phyloP scores from a whole-genome alignment of 2,329 filamentous ascomycete genomes.

The Arthrobotrys megalospora region DNA sequence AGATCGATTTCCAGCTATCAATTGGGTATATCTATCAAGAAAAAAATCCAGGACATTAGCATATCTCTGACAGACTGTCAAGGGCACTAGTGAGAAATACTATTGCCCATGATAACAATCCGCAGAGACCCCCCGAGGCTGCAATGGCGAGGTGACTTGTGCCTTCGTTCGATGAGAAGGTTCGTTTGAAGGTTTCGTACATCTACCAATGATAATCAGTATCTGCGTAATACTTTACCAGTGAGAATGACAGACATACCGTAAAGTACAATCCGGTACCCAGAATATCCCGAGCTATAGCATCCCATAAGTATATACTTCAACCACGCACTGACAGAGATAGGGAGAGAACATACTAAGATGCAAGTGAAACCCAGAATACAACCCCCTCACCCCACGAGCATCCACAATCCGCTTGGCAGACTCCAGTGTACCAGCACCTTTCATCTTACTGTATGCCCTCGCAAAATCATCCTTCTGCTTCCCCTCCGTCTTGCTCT shows the following conservation, averaged over 20 bases:
- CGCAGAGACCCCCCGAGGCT: slow-evolving; percentile 83
- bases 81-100: slow-evolving; percentile 31
- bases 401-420: slow-evolving; percentile 83
- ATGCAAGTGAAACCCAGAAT: slow-evolving; percentile 85
- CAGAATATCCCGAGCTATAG: slow-evolving; percentile 81
- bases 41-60: slow-evolving; percentile 12
- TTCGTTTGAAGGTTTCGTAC: slow-evolving; percentile 87
- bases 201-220: slow-evolving; percentile 68
- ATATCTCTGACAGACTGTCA: not conserved
- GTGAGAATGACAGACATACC: slow-evolving; percentile 44
- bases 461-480: slow-evolving; percentile 48
- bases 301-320: not conserved
- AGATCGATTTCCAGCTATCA: slow-evolving; percentile 68
- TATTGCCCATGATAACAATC: slow-evolving; percentile 85
- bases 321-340: too few species aligned
- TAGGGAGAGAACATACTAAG: slow-evolving; percentile 73
- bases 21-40: slow-evolving; percentile 70
- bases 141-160: slow-evolving; percentile 84
- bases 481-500: slow-evolving; percentile 63
- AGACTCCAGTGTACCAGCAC: slow-evolving; percentile 76
- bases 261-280: slow-evolving; percentile 90
- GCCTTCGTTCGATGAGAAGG: slow-evolving; percentile 80
- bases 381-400: slow-evolving; percentile 80
- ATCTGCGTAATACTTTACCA: not conserved
- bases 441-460: slow-evolving; percentile 70